Conservation (phyloP, 345 rosid species). For the Camelina neglecta region DNA sequence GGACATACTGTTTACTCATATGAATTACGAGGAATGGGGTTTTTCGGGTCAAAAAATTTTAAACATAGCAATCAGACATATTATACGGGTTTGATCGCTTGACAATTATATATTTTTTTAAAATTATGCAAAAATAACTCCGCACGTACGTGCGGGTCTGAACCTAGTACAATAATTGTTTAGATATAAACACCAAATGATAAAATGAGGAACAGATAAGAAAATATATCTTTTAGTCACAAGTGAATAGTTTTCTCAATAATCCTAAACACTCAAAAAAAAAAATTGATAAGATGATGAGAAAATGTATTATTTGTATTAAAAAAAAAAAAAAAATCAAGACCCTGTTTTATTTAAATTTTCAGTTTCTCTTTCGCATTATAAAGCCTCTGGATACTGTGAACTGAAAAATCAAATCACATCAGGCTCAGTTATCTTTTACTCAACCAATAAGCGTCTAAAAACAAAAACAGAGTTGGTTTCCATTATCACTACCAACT, state of each 20-base stretch:
- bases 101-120: no score
- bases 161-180: background rate
- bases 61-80: no score
- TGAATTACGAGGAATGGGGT: no score
- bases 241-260: slow-evolving; percentile 15
- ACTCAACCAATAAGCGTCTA: slow-evolving; percentile 11
- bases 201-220: no score
- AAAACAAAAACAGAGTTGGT: background rate
- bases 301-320: background rate
- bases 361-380: background rate
- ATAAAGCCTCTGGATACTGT: background rate
- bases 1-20: no score
- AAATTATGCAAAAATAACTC: no score
- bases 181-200: background rate
- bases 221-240: background rate
- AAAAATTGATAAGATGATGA: slow-evolving; percentile 11
- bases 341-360: background rate
- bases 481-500: slow-evolving; percentile 13
- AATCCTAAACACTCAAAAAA: background rate
- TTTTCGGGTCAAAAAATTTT: no score
- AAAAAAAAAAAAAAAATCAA: background rate
- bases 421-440: slow-evolving; percentile 19
- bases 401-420: slow-evolving; percentile 9
- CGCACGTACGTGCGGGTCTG: no score
- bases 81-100: no score